These are phyloP conservation scores for Sarocladiaceae sp. DNA, from an alignment of 2,329 filamentous ascomycete genomes.

Conservation along the genomic window DNA sequence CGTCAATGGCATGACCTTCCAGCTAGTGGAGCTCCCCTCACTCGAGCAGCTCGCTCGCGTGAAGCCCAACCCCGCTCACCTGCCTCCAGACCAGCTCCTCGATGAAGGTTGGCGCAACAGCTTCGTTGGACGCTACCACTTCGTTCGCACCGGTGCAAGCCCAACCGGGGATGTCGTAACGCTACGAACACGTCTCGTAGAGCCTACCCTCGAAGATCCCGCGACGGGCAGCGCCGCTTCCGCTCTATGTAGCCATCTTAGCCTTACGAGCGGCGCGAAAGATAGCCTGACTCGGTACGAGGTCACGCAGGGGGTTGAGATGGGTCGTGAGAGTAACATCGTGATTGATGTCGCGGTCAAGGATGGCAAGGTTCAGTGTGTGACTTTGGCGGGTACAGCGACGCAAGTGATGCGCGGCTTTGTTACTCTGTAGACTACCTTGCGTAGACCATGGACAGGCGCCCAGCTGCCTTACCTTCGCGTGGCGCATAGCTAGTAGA, in stretches of 20 bases:
- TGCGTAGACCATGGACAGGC: no score
- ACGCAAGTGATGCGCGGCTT: slow-evolving; percentile 30
- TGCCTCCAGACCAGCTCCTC: slow-evolving; percentile 32
- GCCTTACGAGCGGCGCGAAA: slow-evolving; percentile 29
- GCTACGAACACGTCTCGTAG: slow-evolving; percentile 60
- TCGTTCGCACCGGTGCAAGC: slow-evolving; percentile 35
- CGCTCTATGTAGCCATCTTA: slow-evolving; percentile 51
- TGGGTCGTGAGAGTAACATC: slow-evolving; percentile 55
- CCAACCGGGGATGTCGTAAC: slow-evolving; percentile 21
- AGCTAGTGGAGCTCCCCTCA: slow-evolving; percentile 58
- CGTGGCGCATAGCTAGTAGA: no score
- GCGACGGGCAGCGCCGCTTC: slow-evolving; percentile 61
- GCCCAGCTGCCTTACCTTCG: no score
- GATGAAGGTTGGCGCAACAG: slow-evolving; percentile 52
- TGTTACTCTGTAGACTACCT: slow-evolving; percentile 19
- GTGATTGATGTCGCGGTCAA: slow-evolving; percentile 37
- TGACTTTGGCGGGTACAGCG: slow-evolving; percentile 30
- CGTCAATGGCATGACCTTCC: slow-evolving; percentile 71
- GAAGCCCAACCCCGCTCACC: slow-evolving; percentile 21
- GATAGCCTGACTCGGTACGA: slow-evolving; percentile 36
- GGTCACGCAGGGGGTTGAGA: slow-evolving; percentile 64
- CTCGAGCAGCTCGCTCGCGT: slow-evolving; percentile 52
- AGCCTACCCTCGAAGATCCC: slow-evolving; percentile 48
- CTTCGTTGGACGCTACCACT: slow-evolving; percentile 56
- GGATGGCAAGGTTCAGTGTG: slow-evolving; percentile 23